phyloP scores from a whole-genome alignment of 768 basidiomycete species.

The Lactifluus pinguis region DNA sequence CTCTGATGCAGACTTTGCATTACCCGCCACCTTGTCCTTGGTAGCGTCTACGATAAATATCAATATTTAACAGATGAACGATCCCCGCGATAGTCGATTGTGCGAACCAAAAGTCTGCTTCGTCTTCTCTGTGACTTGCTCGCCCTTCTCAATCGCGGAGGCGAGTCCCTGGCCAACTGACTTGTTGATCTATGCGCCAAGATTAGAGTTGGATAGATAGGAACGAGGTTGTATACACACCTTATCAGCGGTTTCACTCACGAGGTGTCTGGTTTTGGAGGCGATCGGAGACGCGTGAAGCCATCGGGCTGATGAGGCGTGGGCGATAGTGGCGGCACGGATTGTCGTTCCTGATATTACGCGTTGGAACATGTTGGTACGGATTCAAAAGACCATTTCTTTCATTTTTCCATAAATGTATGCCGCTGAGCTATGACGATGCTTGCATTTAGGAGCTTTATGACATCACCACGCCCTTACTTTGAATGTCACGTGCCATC shows the following conservation, averaged over 20 bases:
- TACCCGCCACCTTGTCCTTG: background rate
- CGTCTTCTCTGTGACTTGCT: slow-evolving; percentile 16
- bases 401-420: no score
- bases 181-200: slow-evolving; percentile 16
- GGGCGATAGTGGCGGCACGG: background rate
- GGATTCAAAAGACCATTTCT: no score
- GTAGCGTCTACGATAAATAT: background rate
- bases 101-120: slow-evolving; percentile 13
- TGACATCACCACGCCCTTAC: slow-evolving; percentile 4
- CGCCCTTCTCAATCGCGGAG: slow-evolving; percentile 15
- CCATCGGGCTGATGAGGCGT: background rate
- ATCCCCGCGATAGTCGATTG: background rate
- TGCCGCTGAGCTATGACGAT: no score
- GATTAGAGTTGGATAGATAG: background rate
- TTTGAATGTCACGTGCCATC: no score
- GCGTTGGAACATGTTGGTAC: slow-evolving; percentile 2
- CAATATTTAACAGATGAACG: background rate
- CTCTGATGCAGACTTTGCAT: background rate
- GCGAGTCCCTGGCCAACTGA: slow-evolving; percentile 10
- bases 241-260: slow-evolving; percentile 16
- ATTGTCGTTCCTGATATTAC: background rate
- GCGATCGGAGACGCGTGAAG: slow-evolving; percentile 7
- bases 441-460: background rate
- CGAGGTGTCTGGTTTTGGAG: slow-evolving; percentile 1
- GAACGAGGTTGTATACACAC: background rate